Evolutionary conservation across 2,329 filamentous ascomycete genomes (phyloP), one percentile per base, ranked within the genome.

Genomic region (Coniochaeta hoffmannii): DNA sequence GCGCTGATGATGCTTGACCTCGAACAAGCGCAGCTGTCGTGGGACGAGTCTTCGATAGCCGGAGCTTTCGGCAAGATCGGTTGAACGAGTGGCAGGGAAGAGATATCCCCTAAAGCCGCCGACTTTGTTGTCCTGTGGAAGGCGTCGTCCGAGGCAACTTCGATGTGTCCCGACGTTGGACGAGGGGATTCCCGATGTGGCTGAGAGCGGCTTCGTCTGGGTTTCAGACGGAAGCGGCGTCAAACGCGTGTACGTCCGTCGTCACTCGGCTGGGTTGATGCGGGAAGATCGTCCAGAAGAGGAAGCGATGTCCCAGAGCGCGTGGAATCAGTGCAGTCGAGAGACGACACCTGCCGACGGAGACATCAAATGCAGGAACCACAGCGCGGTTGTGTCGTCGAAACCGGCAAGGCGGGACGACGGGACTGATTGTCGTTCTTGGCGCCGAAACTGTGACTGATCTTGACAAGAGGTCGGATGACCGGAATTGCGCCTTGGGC

Each of bases 291-390:
- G 15, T 24, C 22, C 5, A 5, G 22, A 15, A 12, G 22, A 28
- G 41, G 15, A 12, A 28, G 41, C 22, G n/a, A 46, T 14, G 12
- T 19, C 41, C 4, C 19, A 46, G 15, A 12, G 17, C 4, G 38
- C 24, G 24, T 11, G 11, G 10, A 28, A 14, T 46, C 24, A 46
- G 41, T 46, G 41, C 22, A n/a, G 41, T 28, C 41, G 49, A 28
- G 15, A 14, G 49, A 51, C 49, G 49, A 34, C 49, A 51, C 49
- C n/a, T 34, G n/a, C 49, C 8, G 12, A 24, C 28, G 14, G 49
- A 31, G 49, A 51, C 49, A 51, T 51, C 49, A 19, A 51, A 14
- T n/a, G 28, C 49, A 28, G 44, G 24, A n/a, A 30, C 44, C 44
- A 30, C 22, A 6, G 28, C 46, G 49, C 41, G 30, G 30, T 32